These are phyloP conservation scores for Gnomoniopsis smithogilvyi DNA, from an alignment of 2,329 filamentous ascomycete species.

Conservation along the genomic window DNA sequence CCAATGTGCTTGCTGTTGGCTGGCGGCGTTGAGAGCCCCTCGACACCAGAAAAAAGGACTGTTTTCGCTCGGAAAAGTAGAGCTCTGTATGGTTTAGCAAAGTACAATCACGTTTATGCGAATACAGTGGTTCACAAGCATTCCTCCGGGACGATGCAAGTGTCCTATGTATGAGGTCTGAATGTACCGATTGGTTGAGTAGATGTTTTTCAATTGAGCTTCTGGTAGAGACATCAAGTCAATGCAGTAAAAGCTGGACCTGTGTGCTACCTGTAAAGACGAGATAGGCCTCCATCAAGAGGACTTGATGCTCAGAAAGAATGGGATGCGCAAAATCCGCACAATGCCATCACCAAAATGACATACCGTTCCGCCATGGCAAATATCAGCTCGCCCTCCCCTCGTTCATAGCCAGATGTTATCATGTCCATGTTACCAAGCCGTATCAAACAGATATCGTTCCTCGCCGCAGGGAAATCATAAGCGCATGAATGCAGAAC, in stretches of 20 bases:
- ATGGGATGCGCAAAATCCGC: background rate
- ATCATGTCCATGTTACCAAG: background rate
- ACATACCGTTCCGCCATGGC: background rate
- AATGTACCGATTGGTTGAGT: background rate
- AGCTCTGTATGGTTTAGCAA: no score
- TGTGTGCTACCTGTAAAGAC: background rate
- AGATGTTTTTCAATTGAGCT: background rate
- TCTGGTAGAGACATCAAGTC: background rate
- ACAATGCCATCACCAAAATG: background rate
- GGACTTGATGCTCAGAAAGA: background rate
- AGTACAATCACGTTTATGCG: no score
- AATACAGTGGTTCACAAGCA: no score
- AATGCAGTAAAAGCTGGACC: background rate
- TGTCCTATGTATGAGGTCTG: no score
- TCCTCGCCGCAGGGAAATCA: background rate
- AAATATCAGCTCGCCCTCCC: background rate
- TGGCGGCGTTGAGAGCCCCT: no score
- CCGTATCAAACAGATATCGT: background rate
- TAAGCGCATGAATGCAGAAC: background rate
- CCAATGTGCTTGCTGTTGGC: no score
- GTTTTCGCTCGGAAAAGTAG: no score
- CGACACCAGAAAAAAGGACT: no score
- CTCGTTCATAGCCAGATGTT: background rate
- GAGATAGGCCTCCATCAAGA: background rate
- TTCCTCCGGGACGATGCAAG: no score